phyloP scores from a whole-genome alignment of 176 grass and related monocot species.

The Zea mays region DNA sequence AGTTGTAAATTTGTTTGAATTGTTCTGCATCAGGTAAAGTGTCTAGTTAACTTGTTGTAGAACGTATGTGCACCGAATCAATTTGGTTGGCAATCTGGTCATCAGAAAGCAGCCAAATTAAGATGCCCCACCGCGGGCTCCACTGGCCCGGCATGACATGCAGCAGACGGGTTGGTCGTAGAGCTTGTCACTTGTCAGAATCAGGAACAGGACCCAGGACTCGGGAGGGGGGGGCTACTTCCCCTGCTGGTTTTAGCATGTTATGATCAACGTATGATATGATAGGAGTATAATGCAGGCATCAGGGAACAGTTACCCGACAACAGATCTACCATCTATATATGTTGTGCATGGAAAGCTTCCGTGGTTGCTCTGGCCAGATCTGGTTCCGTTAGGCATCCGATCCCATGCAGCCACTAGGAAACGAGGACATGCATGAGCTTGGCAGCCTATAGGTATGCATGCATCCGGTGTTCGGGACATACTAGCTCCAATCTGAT shows the following conservation, averaged over 20 bases:
- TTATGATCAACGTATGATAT: conserved; percentile 18
- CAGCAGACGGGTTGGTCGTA: background rate
- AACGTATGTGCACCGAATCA: too few relatives aligned
- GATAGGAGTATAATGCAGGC: background rate
- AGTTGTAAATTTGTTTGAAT: too few relatives aligned
- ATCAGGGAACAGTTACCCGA: conserved; percentile 3
- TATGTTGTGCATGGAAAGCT: background rate
- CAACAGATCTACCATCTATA: background rate
- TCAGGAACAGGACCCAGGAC: too few relatives aligned
- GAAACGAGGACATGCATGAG: background rate
- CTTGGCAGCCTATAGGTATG: background rate
- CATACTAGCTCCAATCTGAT: background rate
- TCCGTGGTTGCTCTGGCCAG: background rate
- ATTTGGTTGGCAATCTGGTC: too few relatives aligned
- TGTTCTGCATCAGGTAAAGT: background rate
- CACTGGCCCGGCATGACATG: too few relatives aligned
- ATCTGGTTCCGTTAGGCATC: too few relatives aligned
- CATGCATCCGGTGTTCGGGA: too few relatives aligned
- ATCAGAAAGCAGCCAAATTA: too few relatives aligned
- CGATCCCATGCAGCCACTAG: too few relatives aligned
- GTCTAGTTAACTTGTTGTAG: too few relatives aligned
- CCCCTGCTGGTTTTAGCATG: background rate
- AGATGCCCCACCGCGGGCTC: too few relatives aligned
- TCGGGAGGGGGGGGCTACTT: background rate
- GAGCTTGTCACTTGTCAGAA: background rate